Conservation (phyloP, 805 yeast species). For the Cyberlindnera amylophila region DNA sequence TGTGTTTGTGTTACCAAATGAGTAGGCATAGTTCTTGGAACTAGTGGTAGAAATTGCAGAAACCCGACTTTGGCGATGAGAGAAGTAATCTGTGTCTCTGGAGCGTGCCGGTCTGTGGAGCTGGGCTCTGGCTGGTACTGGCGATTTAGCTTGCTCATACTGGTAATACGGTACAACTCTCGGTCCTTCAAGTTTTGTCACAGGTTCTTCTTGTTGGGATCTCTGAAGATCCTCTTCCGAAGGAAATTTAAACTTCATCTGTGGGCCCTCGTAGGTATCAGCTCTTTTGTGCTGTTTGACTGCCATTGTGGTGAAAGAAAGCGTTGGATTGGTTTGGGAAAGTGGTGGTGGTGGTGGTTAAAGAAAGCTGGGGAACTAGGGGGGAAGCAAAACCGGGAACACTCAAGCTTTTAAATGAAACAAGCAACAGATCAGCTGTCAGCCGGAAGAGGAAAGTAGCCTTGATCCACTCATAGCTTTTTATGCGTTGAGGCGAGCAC, state of each 20-base stretch:
- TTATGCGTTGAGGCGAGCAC: slow-evolving; percentile 4
- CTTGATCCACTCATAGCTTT: not conserved
- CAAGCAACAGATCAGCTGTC: not conserved
- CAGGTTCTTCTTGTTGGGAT: not conserved
- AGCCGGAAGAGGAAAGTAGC: not conserved
- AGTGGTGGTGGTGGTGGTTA: slow-evolving; percentile 8
- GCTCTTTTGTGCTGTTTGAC: slow-evolving; percentile 31
- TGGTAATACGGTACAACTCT: slow-evolving; percentile 17
- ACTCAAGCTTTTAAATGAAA: not conserved
- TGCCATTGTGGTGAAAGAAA: slow-evolving; percentile 1
- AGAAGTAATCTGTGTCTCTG: slow-evolving; percentile 3
- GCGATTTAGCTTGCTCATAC: slow-evolving; percentile 10
- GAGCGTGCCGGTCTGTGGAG: slow-evolving; percentile 4
- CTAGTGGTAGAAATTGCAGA: not conserved
- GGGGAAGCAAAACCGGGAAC: not conserved
- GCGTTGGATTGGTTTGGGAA: not conserved
- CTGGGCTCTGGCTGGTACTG: not conserved
- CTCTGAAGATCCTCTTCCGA: slow-evolving; percentile 24
- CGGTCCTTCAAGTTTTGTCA: slow-evolving; percentile 15
- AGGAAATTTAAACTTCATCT: slow-evolving; percentile 38
- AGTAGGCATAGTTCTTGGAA: slow-evolving; percentile 1
- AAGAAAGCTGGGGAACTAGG: not conserved
- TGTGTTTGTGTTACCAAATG: slow-evolving; percentile 1
- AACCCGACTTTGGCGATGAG: slow-evolving; percentile 1
- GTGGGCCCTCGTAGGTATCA: slow-evolving; percentile 36